These are phyloP conservation scores for Staphylotrichum longicolle DNA, from an alignment of 495 filamentous ascomycete species.

Conservation along the genomic window DNA sequence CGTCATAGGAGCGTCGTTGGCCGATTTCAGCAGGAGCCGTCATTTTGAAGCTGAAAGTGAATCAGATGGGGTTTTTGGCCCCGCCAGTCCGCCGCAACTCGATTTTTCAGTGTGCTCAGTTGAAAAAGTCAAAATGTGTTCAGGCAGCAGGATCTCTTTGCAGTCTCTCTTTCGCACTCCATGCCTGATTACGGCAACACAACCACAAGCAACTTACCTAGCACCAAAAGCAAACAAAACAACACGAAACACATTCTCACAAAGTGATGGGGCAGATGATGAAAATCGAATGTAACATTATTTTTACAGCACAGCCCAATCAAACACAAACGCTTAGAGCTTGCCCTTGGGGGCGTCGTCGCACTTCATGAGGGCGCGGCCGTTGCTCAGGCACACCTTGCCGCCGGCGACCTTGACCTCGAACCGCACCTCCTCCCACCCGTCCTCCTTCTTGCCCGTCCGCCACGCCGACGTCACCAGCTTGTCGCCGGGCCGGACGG, in stretches of 20 bases:
- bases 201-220: neutral
- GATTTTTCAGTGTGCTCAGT: constrained; percentile 1
- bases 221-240: neutral
- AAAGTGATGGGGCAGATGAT: neutral
- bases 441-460: constrained; percentile 63
- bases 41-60: constrained; percentile 19
- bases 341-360: constrained; percentile 57
- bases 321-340: constrained; percentile 46
- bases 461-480: constrained; percentile 63
- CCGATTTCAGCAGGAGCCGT: constrained; percentile 46
- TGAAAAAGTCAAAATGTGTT: neutral
- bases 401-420: constrained; percentile 66
- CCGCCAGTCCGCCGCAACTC: neutral
- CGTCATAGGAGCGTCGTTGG: constrained; percentile 74
- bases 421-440: constrained; percentile 80
- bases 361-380: constrained; percentile 72
- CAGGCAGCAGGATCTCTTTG: constrained; percentile 22
- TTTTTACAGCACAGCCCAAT: neutral
- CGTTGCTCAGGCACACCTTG: constrained; percentile 80
- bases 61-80: neutral
- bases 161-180: no score
- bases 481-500: constrained; percentile 75
- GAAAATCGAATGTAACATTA: neutral
- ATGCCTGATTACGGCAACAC: neutral
- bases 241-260: neutral